Conservation (phyloP, 1,139 yeast species). For the Hansenula lynferdii region DNA sequence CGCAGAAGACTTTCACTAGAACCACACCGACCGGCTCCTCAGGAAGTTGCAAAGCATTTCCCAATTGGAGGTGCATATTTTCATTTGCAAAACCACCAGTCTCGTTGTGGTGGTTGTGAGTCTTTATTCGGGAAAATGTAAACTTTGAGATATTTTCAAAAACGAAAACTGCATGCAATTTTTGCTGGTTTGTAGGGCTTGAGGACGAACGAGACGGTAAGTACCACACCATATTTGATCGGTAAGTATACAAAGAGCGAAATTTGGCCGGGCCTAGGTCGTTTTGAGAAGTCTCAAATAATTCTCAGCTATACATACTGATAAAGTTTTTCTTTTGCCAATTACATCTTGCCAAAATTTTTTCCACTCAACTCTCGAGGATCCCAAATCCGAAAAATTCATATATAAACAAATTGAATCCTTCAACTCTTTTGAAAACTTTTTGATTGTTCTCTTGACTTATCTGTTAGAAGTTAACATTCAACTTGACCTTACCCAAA, state of each 20-base stretch:
- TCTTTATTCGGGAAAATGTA: slow-evolving; percentile 5
- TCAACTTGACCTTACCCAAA: slow-evolving; percentile 1
- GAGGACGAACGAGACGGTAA: neutral
- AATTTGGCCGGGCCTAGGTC: too few relatives aligned
- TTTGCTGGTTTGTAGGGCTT: too few relatives aligned
- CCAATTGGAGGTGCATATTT: neutral
- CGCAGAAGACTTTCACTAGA: too few relatives aligned
- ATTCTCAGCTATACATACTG: slow-evolving; percentile 1
- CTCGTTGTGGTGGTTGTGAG: neutral
- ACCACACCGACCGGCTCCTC: slow-evolving; percentile 1
- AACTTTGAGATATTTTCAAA: slow-evolving; percentile 3
- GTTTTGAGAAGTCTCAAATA: neutral
- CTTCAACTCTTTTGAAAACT: neutral
- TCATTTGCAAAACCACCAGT: too few relatives aligned
- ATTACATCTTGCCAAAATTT: slow-evolving; percentile 3
- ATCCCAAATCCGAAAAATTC: slow-evolving; percentile 2
- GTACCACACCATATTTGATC: neutral
- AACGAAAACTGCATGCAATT: neutral
- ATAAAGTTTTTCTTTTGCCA: slow-evolving; percentile 12
- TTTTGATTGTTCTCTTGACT: neutral
- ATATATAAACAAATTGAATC: slow-evolving; percentile 1
- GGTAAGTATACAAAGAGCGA: too few relatives aligned
- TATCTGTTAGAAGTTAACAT: slow-evolving; percentile 1
- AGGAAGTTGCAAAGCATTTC: slow-evolving; percentile 3
- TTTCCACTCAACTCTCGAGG: slow-evolving; percentile 1